Percentiles rank a stretch among this genome's conserved stretches.
phyloP scores from a whole-genome alignment of 208 protist genomes.

The Lotmaria passim region DNA sequence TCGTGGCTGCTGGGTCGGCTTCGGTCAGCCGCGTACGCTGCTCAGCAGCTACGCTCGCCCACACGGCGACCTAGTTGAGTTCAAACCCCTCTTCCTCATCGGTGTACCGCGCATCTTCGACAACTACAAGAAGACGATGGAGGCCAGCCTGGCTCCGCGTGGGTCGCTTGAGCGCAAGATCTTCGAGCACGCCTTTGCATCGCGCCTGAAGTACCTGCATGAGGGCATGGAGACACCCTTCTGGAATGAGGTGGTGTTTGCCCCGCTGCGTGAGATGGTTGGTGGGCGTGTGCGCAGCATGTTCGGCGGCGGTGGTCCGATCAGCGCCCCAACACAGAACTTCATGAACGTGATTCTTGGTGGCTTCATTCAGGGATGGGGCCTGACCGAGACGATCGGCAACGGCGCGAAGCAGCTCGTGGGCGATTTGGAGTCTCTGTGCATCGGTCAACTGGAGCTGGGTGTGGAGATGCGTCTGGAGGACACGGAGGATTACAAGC shows the following conservation, averaged over 20 bases:
- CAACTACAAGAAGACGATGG: conserved; percentile 86
- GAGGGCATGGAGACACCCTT: conserved; percentile 77
- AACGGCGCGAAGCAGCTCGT: conserved; percentile 64
- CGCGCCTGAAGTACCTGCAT: conserved; percentile 57
- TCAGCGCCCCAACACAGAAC: conserved; percentile 75
- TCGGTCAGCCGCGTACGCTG: conserved; percentile 79
- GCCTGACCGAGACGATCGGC: conserved; percentile 89
- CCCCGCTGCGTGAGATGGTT: conserved; percentile 54
- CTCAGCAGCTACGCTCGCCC: conserved; percentile 69
- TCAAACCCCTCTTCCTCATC: conserved; percentile 82
- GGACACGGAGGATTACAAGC: conserved; percentile 89
- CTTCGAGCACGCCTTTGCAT: conserved; percentile 74
- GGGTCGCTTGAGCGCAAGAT: conserved; percentile 70
- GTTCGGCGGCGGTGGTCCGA: conserved; percentile 81
- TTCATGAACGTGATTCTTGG: conserved; percentile 85
- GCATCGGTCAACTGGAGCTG: conserved; percentile 67
- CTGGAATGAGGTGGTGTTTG: conserved; percentile 89
- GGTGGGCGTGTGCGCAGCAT: conserved; percentile 75
- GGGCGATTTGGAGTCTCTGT: conserved; percentile 59
- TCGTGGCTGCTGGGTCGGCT: conserved; percentile 73
- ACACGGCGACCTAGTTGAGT: conserved; percentile 76
- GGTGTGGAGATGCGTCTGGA: conserved; percentile 87
- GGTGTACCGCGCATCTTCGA: conserved; percentile 91
- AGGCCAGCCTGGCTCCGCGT: conserved; percentile 60
- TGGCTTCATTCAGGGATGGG: conserved; percentile 85